Evolutionary conservation across 106 monocot genomes (phyloP), one percentile per base, ranked within the genome.

Genomic region (Apostasia ramifera): DNA sequence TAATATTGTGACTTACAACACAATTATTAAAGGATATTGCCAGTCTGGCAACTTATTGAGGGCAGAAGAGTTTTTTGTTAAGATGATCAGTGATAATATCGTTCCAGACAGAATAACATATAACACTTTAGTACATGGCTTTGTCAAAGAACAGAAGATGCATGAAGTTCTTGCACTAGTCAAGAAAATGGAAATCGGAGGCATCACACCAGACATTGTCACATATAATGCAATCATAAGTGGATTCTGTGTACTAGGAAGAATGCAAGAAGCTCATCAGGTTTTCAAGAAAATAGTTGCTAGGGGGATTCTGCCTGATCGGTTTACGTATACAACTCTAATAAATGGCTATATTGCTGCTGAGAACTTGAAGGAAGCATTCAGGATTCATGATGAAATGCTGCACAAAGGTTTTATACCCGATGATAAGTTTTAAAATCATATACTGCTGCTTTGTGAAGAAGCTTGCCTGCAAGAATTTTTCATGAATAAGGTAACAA

Each of bases 341-440:
- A 86, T 95, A 54, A 80, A 95, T 83, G 88, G 86, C 42, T 68
- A 89, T 76, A 68, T 86, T 66, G 67, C 84, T 47, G 70, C 59
- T 72, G 82, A 86, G 53, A 92, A 97, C 44, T 47, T 87, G 80
- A 89, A 92, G 71, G 83, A 84, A 57, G 92, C 95, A 55, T 87
- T 97, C 68, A 54, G 74, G 47, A 72, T 97, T 51, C 88, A 97
- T 71, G 95, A 97, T 79, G 89, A 97, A 76, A 97, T 97, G 95
- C 49, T 97, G 77, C 71, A 77, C 41, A 89, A 76, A 70, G 89
- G 95, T 50, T 81, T 86, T 76, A 73, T 79, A 5, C 86, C 86
- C 41, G 86, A 84, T 74, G 93, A 86, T 63, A 86, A 73, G 43
- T 84, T 78, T 60, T 93, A 47, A 66, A 40, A 51, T 62, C 6